phyloP scores from a whole-genome alignment of 2,329 filamentous ascomycete species.

The Neofusicoccum ribis region DNA sequence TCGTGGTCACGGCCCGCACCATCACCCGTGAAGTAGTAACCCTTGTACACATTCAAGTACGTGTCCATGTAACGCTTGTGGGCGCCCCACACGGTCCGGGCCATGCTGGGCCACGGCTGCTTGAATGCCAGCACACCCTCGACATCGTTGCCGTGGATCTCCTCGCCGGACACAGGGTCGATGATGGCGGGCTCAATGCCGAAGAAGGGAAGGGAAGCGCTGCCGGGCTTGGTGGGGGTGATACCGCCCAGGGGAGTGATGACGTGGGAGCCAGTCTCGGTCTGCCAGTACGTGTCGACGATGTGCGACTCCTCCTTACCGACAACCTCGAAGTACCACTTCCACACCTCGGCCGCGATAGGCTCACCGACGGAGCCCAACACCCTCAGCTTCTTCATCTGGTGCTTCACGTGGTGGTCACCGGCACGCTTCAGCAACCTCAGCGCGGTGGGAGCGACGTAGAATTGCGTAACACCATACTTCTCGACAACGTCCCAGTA shows the following conservation, averaged over 20 bases:
- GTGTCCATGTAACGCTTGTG: constrained; percentile 99
- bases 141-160: constrained; percentile 92
- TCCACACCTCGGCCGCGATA: constrained; percentile 97
- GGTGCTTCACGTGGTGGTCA: constrained; percentile 83
- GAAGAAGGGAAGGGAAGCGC: constrained; percentile 95
- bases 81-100: constrained; percentile 93
- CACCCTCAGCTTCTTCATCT: constrained; percentile 87
- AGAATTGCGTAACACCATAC: constrained; percentile 95
- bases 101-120: constrained; percentile 98
- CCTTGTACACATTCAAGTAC: constrained; percentile 95
- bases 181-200: constrained; percentile 97
- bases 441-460: constrained; percentile 93
- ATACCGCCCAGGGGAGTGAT: constrained; percentile 91
- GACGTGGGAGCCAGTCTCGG: constrained; percentile 94
- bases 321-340: constrained; percentile 97
- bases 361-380: constrained; percentile 95
- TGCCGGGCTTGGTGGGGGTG: constrained; percentile 94
- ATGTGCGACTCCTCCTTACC: constrained; percentile 92
- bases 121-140: constrained; percentile 97
- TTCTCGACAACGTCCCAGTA: constrained; percentile 99
- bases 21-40: constrained; percentile 95
- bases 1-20: constrained; percentile 95
- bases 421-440: constrained; percentile 93
- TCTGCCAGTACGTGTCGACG: constrained; percentile 99
- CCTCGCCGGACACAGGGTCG: constrained; percentile 90